Evolutionary conservation across 2,329 filamentous ascomycete genomes (phyloP), one percentile per base, ranked within the genome.

Genomic region (Colletotrichum orbiculare): DNA sequence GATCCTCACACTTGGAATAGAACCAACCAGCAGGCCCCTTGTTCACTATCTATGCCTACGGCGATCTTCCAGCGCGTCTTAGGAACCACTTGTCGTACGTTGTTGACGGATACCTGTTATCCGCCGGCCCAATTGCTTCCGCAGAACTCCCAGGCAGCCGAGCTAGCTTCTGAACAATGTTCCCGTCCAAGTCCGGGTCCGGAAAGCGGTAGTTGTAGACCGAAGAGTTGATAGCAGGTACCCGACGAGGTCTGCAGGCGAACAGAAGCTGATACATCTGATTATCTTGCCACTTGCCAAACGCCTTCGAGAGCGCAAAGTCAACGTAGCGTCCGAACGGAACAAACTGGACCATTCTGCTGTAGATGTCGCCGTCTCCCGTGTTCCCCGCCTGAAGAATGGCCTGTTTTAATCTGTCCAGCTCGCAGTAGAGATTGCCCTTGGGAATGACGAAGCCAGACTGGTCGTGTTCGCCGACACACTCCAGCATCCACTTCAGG

Each of bases 401-500:
- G 10, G n/a, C 6, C 2, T 3, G 12, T 15, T 64, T 63, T 6
- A 58, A 49, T 8, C 53, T 53, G 4, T 67, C 64, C 3, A 64
- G 37, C 39, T 64, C 64, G 1, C 41, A 42, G 4, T 46, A 59
- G 0, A 67, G 17, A 13, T 47, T 34, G 2, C 46, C 45, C 45
- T 64, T 64, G 8, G 60, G 60, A 34, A 64, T 55, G 6, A 59
- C 59, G 66, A 12, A 63, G 17, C 13, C 72, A 3, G 58, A 65
- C 2, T 45, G 41, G 42, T 66, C 69, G 13, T 67, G 61, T 1
- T 41, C 33, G 35, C 45, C 49, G 5, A 71, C 42, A 10, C 56
- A 64, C 15, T 68, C 61, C n/a, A 72, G 46, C 60, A 72, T 71
- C 70, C 68, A 70, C 35, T 56, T 59, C 15, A 72, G 38, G 2